Conservation (phyloP, 2,329 filamentous ascomycete genomes). For the Pezicula carpinea region DNA sequence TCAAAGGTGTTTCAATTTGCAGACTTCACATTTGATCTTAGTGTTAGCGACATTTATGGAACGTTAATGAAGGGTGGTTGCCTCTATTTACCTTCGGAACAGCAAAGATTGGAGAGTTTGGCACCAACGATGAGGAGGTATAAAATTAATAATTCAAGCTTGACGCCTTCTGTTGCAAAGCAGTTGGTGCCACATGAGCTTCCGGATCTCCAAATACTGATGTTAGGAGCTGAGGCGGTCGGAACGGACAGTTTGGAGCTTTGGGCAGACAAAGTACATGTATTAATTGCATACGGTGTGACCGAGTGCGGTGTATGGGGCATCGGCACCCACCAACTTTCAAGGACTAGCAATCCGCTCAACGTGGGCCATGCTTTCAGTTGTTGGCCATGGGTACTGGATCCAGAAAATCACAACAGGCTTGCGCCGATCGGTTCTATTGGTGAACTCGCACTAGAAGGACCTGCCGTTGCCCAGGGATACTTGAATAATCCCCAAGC, state of each 20-base stretch:
- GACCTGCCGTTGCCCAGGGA: constrained; percentile 11
- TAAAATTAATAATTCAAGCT: no score
- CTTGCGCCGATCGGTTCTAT: constrained; percentile 11
- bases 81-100: constrained; percentile 12
- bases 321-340: constrained; percentile 1
- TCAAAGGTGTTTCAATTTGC: constrained; percentile 11
- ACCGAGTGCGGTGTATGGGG: no score
- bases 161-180: no score
- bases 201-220: neutral
- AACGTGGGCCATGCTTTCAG: constrained; percentile 8
- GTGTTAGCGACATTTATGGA: constrained; percentile 9
- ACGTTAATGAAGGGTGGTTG: constrained; percentile 11
- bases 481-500: constrained; percentile 17
- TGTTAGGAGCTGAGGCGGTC: constrained; percentile 11
- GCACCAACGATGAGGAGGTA: no score
- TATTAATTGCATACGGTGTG: constrained; percentile 11
- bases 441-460: constrained; percentile 18
- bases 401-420: constrained; percentile 5
- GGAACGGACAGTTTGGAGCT: constrained; percentile 8
- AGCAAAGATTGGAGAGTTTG: constrained; percentile 3
- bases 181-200: no score
- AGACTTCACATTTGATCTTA: constrained; percentile 9
- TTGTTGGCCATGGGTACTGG: constrained; percentile 10
- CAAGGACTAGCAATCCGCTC: constrained; percentile 2
- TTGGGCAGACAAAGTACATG: constrained; percentile 4